phyloP scores from a whole-genome alignment of 306 rosid species.

The Dalbergia cultrata region DNA sequence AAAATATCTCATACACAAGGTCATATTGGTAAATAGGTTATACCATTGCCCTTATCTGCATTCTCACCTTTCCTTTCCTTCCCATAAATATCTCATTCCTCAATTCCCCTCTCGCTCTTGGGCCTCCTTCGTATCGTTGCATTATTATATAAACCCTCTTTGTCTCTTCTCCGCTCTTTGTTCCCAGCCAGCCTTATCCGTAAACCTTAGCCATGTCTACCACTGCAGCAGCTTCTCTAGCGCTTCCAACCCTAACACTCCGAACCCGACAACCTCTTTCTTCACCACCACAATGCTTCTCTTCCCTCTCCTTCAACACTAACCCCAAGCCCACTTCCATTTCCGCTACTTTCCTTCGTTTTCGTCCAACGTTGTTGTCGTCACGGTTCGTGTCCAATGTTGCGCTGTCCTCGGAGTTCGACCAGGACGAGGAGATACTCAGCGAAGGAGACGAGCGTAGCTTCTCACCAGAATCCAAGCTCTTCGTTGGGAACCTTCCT shows the following conservation, averaged over 20 bases:
- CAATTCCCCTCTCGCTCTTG: neutral
- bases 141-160: conserved; percentile 32
- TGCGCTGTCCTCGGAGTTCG: conserved; percentile 71
- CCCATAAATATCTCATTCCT: conserved; percentile 39
- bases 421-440: conserved; percentile 70
- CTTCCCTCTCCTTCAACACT: conserved; percentile 49
- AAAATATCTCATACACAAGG: conserved; percentile 19
- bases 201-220: conserved; percentile 64
- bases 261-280: conserved; percentile 50
- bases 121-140: neutral
- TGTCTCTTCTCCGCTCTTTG: conserved; percentile 50
- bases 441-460: conserved; percentile 45
- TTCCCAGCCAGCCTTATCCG: neutral
- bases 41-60: conserved; percentile 34
- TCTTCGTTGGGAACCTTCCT: conserved; percentile 93
- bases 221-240: conserved; percentile 71
- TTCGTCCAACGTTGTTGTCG: conserved; percentile 24
- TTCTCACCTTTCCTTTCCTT: neutral
- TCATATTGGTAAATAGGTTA: neutral
- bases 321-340: conserved; percentile 56
- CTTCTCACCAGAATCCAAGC: conserved; percentile 68
- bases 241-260: conserved; percentile 62
- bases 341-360: conserved; percentile 59
- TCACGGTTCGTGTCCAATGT: conserved; percentile 66
- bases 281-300: conserved; percentile 47